Evolutionary conservation across 2,329 filamentous ascomycete species (phyloP), one percentile per base, ranked within the genome.

Genomic region (Domatiomyces catenatus): DNA sequence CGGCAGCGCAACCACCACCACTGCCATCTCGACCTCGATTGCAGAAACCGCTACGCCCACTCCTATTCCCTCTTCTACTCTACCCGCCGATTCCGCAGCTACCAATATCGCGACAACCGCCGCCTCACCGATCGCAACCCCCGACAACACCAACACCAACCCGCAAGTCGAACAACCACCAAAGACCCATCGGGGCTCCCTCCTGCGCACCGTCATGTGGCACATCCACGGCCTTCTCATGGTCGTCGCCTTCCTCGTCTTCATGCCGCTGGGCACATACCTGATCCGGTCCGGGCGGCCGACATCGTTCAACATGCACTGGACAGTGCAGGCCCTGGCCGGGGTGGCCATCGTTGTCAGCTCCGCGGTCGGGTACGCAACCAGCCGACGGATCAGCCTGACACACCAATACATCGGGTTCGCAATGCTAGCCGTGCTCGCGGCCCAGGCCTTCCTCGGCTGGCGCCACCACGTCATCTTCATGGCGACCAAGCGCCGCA

Each of bases 321-420:
- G 69, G 43, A 61, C 64, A 0, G 58, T 69, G 12, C 69, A 70
- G 43, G 58, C 64, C 0, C 43, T 69, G 0, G 64, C 68, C 3
- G 55, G 68, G 8, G 57, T 64, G 0, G 62, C 68, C 5, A 61
- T 70, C 2, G 43, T 67, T 0, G 56, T 69, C 1, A 65, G 66
- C 0, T 67, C 69, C 26, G 63, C 59, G 0, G 58, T 72, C 2
- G 72, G 69, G 2, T 67, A 72, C 24, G 61, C 64, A n/a, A 64
- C 69, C 8, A 70, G 68, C 42, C 67, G 67, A 51, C 49, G 59
- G 50, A 72, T 67, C 63, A 64, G 57, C 53, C 66, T 71, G 7
- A 59, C 67, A 2, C 72, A 75, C 59, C 72, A 75, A 54, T 65
- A 74, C 55, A 51, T 73, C 49, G 71, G 71, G 20, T 64, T 74